Evolutionary conservation across 352 stramenopile genomes (phyloP).

Genomic region (Globisporangium uncinulatum): DNA sequence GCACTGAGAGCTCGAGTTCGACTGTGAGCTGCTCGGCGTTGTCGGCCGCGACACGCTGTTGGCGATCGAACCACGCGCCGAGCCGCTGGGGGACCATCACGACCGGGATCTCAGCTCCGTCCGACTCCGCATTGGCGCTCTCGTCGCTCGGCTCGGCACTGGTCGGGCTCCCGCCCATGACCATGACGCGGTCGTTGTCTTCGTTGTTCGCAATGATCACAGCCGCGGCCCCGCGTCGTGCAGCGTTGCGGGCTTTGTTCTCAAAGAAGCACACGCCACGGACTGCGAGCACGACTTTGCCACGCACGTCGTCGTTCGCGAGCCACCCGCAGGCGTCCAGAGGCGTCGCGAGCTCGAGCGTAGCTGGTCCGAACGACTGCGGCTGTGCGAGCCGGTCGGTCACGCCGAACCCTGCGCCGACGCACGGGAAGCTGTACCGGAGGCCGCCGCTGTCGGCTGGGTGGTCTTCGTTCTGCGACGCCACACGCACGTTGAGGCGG

Average conservation of each 20-base stretch:
- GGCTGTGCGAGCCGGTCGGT: conserved; percentile 26
- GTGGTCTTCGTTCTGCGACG: conserved; percentile 4
- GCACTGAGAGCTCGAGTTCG: conserved; percentile 33
- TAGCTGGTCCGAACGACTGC: conserved; percentile 13
- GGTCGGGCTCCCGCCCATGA: conserved; percentile 51
- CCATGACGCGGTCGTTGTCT: conserved; percentile 58
- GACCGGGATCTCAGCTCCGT: conserved; percentile 24
- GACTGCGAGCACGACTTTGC: conserved; percentile 44
- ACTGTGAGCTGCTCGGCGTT: conserved; percentile 17
- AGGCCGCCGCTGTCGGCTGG: conserved; percentile 1
- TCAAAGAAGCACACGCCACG: conserved; percentile 72
- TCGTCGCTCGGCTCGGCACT: conserved; percentile 17
- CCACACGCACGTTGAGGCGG: conserved; percentile 8
- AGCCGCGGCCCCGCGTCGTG: conserved; percentile 32
- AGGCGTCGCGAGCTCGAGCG: conserved; percentile 48
- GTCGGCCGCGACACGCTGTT: conserved; percentile 2
- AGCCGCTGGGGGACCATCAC: conserved; percentile 64
- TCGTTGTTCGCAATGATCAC: conserved; percentile 68
- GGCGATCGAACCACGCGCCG: conserved; percentile 45
- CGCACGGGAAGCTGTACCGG: conserved; percentile 42
- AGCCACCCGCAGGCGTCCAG: conserved; percentile 46
- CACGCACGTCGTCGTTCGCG: conserved; percentile 27
- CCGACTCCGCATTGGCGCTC: neutral
- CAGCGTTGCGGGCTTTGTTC: conserved; percentile 56
- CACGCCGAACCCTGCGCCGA: conserved; percentile 52